These are phyloP conservation scores for Globisporangium cystogenes DNA, from an alignment of 352 stramenopile genomes.

Conservation along the genomic window DNA sequence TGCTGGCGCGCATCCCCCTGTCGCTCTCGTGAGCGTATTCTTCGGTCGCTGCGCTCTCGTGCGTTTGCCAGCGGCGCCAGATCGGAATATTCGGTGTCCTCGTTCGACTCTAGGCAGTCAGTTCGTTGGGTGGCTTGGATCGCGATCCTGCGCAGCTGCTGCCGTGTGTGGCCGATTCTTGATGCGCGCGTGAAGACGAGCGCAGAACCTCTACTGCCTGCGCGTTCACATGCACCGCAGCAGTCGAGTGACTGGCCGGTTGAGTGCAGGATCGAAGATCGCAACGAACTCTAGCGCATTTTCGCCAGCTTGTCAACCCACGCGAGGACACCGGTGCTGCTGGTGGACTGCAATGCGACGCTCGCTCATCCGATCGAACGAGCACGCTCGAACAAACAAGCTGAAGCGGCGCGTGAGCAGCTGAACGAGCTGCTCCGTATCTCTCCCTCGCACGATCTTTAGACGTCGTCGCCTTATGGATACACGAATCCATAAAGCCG, in stretches of 20 bases:
- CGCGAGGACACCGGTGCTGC: background rate
- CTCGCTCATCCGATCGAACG: background rate
- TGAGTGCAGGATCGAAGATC: too few relatives aligned
- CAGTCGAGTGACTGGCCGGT: too few relatives aligned
- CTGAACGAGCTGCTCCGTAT: background rate
- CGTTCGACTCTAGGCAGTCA: conserved; percentile 1
- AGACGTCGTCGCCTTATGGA: too few relatives aligned
- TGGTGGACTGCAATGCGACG: background rate
- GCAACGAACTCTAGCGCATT: too few relatives aligned
- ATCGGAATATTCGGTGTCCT: background rate
- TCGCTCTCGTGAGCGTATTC: background rate
- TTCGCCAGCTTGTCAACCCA: too few relatives aligned
- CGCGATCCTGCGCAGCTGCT: background rate
- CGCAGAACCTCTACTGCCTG: background rate
- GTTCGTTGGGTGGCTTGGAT: background rate
- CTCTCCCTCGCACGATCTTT: background rate
- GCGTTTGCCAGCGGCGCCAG: background rate
- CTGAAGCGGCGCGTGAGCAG: background rate
- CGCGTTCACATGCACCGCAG: background rate
- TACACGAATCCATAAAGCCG: too few relatives aligned
- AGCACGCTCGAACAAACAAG: background rate
- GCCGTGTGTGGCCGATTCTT: background rate
- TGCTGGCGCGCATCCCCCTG: background rate
- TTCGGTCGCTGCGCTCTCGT: background rate
- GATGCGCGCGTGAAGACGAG: background rate